Conservation (phyloP, 2,329 filamentous ascomycete genomes). For the Tolypocladium capitatum region DNA sequence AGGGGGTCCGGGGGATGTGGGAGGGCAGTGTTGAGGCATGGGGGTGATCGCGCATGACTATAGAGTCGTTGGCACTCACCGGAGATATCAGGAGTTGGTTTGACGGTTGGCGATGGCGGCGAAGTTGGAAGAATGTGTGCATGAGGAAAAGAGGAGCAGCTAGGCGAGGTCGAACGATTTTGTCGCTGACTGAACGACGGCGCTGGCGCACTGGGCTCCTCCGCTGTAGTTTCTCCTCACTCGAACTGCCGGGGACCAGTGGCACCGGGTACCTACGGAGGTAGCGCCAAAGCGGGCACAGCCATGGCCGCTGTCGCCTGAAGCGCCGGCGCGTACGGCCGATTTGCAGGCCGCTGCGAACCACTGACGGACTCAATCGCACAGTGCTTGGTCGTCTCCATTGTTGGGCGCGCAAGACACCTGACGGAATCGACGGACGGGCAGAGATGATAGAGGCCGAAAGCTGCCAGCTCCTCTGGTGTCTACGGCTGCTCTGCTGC, state of each 20-base stretch:
- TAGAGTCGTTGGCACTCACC: constrained; percentile 23
- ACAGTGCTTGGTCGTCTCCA: background rate
- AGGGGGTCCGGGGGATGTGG: constrained; percentile 8
- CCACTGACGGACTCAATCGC: background rate
- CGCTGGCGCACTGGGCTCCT: background rate
- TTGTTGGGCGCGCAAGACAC: background rate
- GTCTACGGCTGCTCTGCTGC: background rate
- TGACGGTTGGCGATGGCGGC: constrained; percentile 20
- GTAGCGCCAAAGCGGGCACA: background rate
- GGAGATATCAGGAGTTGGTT: constrained; percentile 18
- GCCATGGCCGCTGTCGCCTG: background rate
- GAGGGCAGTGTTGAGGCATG: constrained; percentile 12
- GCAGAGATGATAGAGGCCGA: background rate
- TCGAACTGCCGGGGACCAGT: background rate
- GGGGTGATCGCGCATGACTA: constrained; percentile 22
- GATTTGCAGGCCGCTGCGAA: background rate
- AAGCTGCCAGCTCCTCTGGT: background rate
- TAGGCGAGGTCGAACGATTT: constrained; percentile 26
- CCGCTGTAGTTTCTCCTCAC: background rate
- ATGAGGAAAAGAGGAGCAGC: constrained; percentile 30
- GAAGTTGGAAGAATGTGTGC: constrained; percentile 24
- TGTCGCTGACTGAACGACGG: constrained; percentile 16
- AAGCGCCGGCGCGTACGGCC: background rate
- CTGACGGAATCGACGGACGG: background rate
- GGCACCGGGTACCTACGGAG: no score